phyloP scores from a whole-genome alignment of 306 rosid species.

The Herpetospermum pedunculosum region DNA sequence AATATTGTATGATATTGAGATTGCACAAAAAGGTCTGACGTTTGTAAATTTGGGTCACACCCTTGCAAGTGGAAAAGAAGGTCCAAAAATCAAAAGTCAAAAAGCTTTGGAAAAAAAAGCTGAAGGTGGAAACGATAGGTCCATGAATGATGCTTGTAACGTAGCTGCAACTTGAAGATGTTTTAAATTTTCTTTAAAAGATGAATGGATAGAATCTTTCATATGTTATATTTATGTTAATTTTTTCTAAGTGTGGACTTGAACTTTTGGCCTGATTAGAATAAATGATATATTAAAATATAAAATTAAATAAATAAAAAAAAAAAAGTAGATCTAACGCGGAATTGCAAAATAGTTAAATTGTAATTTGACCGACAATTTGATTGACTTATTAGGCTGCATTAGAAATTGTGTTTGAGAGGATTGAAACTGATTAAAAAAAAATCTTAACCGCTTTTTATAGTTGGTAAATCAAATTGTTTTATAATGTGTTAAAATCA shows the following conservation, averaged over 20 bases:
- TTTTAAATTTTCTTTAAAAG: not conserved
- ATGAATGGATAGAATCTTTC: not conserved
- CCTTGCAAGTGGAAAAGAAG: not conserved
- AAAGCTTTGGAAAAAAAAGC: not conserved
- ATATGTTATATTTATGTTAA: too few relatives aligned
- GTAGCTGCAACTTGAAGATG: not conserved
- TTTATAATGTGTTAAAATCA: too few relatives aligned
- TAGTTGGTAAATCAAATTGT: too few relatives aligned
- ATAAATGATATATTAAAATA: too few relatives aligned
- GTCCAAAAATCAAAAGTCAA: not conserved
- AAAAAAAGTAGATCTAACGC: too few relatives aligned
- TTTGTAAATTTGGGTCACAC: not conserved
- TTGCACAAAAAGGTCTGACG: not conserved
- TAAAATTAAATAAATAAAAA: too few relatives aligned
- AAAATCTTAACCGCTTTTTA: too few relatives aligned
- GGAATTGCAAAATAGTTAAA: not conserved
- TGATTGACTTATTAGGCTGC: too few relatives aligned
- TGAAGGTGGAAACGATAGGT: not conserved
- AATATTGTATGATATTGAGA: not conserved
- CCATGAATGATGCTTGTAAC: not conserved
- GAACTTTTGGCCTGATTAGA: too few relatives aligned
- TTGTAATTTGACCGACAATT: not conserved
- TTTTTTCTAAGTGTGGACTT: too few relatives aligned
- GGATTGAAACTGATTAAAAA: too few relatives aligned
- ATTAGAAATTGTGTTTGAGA: too few relatives aligned